Evolutionary conservation across 306 rosid species (phyloP), one percentile per base, ranked within the genome.

Genomic region (Acacia confusa): DNA sequence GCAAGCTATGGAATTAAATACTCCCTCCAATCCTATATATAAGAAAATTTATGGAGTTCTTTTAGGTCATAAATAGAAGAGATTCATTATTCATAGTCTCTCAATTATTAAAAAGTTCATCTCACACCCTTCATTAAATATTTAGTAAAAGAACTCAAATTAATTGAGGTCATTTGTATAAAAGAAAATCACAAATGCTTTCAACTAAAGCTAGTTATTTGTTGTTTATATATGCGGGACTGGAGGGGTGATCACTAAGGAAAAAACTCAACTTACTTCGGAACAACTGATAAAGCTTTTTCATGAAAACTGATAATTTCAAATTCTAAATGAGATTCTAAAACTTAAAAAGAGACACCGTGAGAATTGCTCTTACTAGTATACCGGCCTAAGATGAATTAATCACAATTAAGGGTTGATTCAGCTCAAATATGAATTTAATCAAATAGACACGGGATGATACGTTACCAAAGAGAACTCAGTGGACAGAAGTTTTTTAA

Each of bases 1-100:
- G 55, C 70, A 63, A 47, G 52, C 22, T 57, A 73, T 24, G 41
- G 78, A 67, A 60, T 67, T 63, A 50, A 64, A 55, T 19, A n/a
- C 27, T 20, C 61, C 27, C 13, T 55, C 61, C 3, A 55, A 8
- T 55, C 27, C 11, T n/a, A n/a, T 13, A 45, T 45, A 2, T 52
- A 6, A 17, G 9, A 15, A 24, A 53, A 19, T 20, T 53, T 8
- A 19, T n/a, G 58, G 24, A 55, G 25, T 53, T 57, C 10, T 13
- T 3, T 22, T 57, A 9, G 15, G 28, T 22, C 64, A 4, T 15
- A 57, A 9, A 9, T 22, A 20, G 20, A 20, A 20, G 64, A 3
- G 28, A 57, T 25, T 55, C 20, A 55, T n/a, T 47, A 17, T 50
- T 17, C n/a, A 4, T 47, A 6, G 57, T 50, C 57, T 47, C 53